Percentiles rank a stretch among this genome's conserved stretches.
phyloP scores from a whole-genome alignment of 2,329 filamentous ascomycete species.

The Dothideomycetes sp. region DNA sequence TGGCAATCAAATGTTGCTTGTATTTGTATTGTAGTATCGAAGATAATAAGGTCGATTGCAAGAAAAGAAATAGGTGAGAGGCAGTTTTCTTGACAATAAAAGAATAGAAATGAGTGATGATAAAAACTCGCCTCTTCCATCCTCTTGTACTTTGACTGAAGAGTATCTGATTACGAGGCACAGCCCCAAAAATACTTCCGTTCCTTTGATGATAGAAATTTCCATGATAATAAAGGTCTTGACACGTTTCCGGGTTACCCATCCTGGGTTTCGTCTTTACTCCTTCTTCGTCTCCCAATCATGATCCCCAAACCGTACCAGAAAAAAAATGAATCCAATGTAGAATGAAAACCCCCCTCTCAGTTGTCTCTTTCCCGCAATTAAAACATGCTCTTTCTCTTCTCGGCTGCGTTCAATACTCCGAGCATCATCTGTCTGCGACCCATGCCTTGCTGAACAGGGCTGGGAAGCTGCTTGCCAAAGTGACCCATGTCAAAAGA shows the following conservation, averaged over 20 bases:
- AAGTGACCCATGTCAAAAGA: conserved; percentile 19
- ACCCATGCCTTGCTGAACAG: conserved; percentile 17
- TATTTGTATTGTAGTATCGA: no score
- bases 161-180: conserved; percentile 6
- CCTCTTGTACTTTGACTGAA: conserved; percentile 6
- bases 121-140: conserved; percentile 6
- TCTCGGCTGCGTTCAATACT: conserved; percentile 77
- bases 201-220: conserved; percentile 6
- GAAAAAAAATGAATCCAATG: conserved; percentile 3
- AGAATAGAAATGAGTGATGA: no score
- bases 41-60: no score
- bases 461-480: conserved; percentile 27
- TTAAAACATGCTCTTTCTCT: conserved; percentile 67
- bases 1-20: no score
- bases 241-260: conserved; percentile 5
- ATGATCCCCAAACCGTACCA: conserved; percentile 8
- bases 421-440: conserved; percentile 77
- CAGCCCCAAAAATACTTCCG: conserved; percentile 5
- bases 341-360: no score
- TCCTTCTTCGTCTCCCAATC: conserved; percentile 6
- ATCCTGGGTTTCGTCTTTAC: not conserved
- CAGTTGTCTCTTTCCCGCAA: conserved; percentile 18
- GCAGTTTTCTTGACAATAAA: no score
- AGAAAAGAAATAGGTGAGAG: no score
- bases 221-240: conserved; percentile 9